phyloP scores from a whole-genome alignment of 768 basidiomycete species.

The Phylloporus arenicola region DNA sequence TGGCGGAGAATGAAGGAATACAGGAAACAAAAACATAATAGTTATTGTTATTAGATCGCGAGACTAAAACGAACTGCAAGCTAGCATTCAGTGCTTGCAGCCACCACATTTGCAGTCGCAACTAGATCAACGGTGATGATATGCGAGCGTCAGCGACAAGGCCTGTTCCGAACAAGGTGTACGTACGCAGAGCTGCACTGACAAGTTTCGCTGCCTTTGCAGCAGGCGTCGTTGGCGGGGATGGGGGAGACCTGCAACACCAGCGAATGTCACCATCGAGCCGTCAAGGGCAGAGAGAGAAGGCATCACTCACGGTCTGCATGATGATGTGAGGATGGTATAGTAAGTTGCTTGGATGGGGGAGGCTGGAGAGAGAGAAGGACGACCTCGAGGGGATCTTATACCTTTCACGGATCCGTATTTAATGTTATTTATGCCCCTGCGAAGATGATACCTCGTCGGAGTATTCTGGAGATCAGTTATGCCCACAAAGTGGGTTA shows the following conservation, averaged over 20 bases:
- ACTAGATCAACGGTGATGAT: background rate
- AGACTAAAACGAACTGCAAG: background rate
- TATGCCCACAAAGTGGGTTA: background rate
- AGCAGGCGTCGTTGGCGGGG: conserved; percentile 18
- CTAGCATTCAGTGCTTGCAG: conserved; percentile 13
- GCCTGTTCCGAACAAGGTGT: background rate
- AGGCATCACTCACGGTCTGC: conserved; percentile 16
- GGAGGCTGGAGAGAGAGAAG: background rate
- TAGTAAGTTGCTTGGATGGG: background rate
- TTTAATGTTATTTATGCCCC: conserved; percentile 2
- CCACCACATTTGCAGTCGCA: conserved; percentile 17
- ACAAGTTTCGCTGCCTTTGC: conserved; percentile 5
- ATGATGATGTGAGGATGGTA: conserved; percentile 4
- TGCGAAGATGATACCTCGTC: background rate
- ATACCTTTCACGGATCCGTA: background rate
- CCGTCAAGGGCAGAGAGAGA: background rate
- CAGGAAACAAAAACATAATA: background rate
- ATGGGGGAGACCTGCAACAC: conserved; percentile 3
- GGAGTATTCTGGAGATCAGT: background rate
- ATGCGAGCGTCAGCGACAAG: background rate
- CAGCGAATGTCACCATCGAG: background rate
- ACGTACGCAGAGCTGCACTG: conserved; percentile 9
- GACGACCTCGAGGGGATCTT: background rate
- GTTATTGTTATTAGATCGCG: background rate
- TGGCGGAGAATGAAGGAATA: background rate